phyloP scores from a whole-genome alignment of 352 stramenopile species.

The Pilasporangium apinafurcum region DNA sequence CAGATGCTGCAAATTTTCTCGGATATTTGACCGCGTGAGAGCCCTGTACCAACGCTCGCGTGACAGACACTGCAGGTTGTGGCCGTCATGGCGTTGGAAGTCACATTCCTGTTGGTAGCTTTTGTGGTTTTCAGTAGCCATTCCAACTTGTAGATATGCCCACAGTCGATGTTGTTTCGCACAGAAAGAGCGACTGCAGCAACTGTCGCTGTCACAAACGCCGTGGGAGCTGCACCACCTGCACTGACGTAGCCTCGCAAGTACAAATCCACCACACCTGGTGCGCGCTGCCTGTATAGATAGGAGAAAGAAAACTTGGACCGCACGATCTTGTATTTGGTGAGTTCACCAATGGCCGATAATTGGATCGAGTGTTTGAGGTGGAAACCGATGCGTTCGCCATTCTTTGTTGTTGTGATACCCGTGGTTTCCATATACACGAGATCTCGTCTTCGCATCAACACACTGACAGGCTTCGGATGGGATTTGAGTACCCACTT shows the following conservation, averaged over 20 bases:
- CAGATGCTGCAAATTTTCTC: conserved; percentile 8
- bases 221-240: conserved; percentile 31
- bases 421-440: conserved; percentile 56
- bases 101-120: neutral
- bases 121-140: conserved; percentile 4
- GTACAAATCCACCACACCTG: conserved; percentile 46
- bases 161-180: conserved; percentile 33
- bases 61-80: conserved; percentile 23
- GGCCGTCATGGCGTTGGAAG: no score
- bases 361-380: conserved; percentile 59
- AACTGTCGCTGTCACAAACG: conserved; percentile 36
- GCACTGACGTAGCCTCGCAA: conserved; percentile 6
- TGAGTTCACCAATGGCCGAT: conserved; percentile 23
- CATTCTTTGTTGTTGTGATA: conserved; percentile 21
- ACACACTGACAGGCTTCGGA: conserved; percentile 22
- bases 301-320: conserved; percentile 46
- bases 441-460: conserved; percentile 55
- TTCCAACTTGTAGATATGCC: conserved; percentile 43
- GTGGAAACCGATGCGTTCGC: conserved; percentile 51
- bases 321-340: conserved; percentile 28
- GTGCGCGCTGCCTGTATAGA: conserved; percentile 39
- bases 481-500: conserved; percentile 54
- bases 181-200: conserved; percentile 34
- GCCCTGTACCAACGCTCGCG: no score
- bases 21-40: conserved; percentile 18